Percentiles rank a stretch among this genome's conserved stretches.
These are phyloP conservation scores for Podospora fimiseda DNA, from an alignment of 495 filamentous ascomycete species.

Conservation along the genomic window DNA sequence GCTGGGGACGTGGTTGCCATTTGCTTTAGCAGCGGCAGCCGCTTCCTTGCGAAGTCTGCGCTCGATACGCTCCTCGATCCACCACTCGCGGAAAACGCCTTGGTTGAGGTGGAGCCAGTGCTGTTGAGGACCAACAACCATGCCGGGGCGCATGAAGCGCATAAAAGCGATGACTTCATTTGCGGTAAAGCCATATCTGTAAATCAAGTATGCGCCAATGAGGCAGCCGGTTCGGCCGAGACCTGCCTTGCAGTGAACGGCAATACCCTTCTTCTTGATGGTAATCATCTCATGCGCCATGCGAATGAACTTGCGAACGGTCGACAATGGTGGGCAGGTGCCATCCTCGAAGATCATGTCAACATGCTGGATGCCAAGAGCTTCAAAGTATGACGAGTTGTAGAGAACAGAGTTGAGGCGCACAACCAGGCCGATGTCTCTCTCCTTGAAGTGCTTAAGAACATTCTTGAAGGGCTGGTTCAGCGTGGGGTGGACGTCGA, in stretches of 20 bases:
- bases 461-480: constrained; percentile 92
- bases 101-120: constrained; percentile 99
- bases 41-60: constrained; percentile 43
- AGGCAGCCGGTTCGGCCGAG: constrained; percentile 91
- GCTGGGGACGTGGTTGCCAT: constrained; percentile 45
- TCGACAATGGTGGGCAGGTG: constrained; percentile 79
- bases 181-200: constrained; percentile 95
- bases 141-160: constrained; percentile 98
- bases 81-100: constrained; percentile 94
- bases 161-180: constrained; percentile 98
- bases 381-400: constrained; percentile 89
- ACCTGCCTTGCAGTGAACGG: constrained; percentile 97
- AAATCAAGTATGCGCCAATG: constrained; percentile 96
- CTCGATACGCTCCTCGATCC: constrained; percentile 83
- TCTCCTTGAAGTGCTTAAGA: constrained; percentile 74
- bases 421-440: constrained; percentile 88
- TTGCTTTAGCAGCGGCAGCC: constrained; percentile 27
- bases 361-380: constrained; percentile 86
- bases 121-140: constrained; percentile 99
- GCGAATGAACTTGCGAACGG: constrained; percentile 88
- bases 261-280: constrained; percentile 77
- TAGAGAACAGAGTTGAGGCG: constrained; percentile 94
- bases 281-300: constrained; percentile 92
- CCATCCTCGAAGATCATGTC: constrained; percentile 99
- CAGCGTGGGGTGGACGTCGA: constrained; percentile 56